Evolutionary conservation across 2,329 filamentous ascomycete genomes (phyloP), one percentile per base, ranked within the genome.

Genomic region (Acephala macrosclerotiorum): DNA sequence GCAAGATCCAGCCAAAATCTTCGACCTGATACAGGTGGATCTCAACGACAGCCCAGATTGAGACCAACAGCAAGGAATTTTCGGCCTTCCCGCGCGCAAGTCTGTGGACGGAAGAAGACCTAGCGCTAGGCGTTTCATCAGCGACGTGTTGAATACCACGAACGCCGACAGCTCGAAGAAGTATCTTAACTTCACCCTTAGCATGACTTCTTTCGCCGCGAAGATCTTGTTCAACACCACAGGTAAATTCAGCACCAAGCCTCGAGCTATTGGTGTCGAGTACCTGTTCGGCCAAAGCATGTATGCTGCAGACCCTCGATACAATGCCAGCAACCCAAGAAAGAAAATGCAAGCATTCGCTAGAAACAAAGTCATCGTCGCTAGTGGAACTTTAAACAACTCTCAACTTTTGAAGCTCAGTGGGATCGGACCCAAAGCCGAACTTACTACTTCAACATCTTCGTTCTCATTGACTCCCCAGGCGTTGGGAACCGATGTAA

Each of bases 401-500:
- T 82, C 82, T 1, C 80, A 82, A 67, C 73, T 84, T 53, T 78
- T 84, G 16, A 82, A 83, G 72, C 77, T 82, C 8, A 80, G 77
- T 42, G 82, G 81, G 29, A 73, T 84, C 47, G 81, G 82, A 65
- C 74, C 79, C 14, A 71, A 69, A 18, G 74, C 67, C 1, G 79
- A 81, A 71, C 77, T 82, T 3, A 29, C 71, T 25, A 67, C 35
- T 72, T 84, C 71, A 75, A 78, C 38, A 88, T 89, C 65, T 76
- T 79, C 2, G 79, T 88, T 3, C 70, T 88, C 38, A 86, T 62
- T 2, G 66, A 69, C 60, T 70, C 71, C 88, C 38, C 86, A 63
- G 5, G 81, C 90, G 88, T 91, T 16, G 89, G 88, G 38, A 81
- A 79, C 38, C 89, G 89, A 78, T 89, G 1, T 80, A 85, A 73